These are phyloP conservation scores for Phaeosphaeriaceae sp. DNA, from an alignment of 2,329 filamentous ascomycete species.

Conservation along the genomic window DNA sequence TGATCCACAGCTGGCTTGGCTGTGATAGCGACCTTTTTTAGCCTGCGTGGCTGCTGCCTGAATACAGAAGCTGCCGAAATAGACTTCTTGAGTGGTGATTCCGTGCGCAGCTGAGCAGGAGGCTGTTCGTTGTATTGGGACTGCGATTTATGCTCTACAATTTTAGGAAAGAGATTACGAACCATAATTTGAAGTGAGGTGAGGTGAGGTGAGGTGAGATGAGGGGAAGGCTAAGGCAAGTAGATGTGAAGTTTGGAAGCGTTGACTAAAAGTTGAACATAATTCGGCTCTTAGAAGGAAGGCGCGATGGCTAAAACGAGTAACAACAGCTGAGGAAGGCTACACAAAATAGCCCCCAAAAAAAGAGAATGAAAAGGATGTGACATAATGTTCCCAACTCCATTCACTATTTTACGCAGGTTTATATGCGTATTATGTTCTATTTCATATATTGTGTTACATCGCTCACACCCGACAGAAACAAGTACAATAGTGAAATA, in stretches of 20 bases:
- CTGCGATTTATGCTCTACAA: background rate
- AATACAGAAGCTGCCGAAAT: constrained; percentile 36
- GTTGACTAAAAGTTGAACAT: background rate
- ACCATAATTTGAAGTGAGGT: background rate
- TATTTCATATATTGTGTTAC: background rate
- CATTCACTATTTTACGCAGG: no score
- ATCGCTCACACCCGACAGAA: background rate
- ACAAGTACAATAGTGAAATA: background rate
- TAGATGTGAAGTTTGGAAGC: constrained; percentile 7
- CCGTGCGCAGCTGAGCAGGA: background rate
- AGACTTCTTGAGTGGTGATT: constrained; percentile 10
- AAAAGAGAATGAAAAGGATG: background rate
- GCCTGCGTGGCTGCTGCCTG: constrained; percentile 22
- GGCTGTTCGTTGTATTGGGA: background rate
- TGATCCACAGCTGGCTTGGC: background rate
- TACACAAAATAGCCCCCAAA: background rate
- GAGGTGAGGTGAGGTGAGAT: background rate
- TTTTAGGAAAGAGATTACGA: background rate
- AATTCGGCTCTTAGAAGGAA: constrained; percentile 14
- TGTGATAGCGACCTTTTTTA: constrained; percentile 4
- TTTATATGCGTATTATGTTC: no score
- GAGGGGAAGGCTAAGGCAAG: background rate
- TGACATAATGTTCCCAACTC: background rate
- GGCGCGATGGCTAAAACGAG: constrained; percentile 1
- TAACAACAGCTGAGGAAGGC: background rate